These are phyloP conservation scores for Scutellaria minor DNA, from an alignment of 257 asterid genomes.

Conservation along the genomic window DNA sequence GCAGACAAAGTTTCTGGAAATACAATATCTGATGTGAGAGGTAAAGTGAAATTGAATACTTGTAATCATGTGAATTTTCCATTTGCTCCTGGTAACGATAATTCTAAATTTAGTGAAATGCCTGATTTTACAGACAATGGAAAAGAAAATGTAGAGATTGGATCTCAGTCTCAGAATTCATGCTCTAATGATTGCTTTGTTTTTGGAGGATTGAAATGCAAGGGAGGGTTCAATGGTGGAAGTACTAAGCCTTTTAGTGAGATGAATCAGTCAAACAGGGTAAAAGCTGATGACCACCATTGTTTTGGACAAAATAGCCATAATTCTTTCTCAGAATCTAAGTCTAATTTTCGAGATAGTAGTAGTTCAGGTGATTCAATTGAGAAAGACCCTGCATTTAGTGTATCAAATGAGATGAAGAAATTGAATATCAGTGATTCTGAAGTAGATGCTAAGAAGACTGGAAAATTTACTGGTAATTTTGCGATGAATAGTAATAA, in stretches of 20 bases:
- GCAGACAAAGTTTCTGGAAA: slow-evolving; percentile 35
- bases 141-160: slow-evolving; percentile 39
- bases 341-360: slow-evolving; percentile 37
- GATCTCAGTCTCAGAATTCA: slow-evolving; percentile 45
- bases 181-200: slow-evolving; percentile 37
- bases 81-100: slow-evolving; percentile 41
- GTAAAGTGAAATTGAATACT: slow-evolving; percentile 40
- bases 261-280: slow-evolving; percentile 35
- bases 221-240: slow-evolving; percentile 40
- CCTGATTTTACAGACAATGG: slow-evolving; percentile 30
- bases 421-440: slow-evolving; percentile 56
- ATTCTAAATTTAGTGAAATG: slow-evolving; percentile 32
- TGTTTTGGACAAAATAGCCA: slow-evolving; percentile 30
- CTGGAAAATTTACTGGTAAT: slow-evolving; percentile 31
- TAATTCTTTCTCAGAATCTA: slow-evolving; percentile 26
- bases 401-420: slow-evolving; percentile 61
- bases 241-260: slow-evolving; percentile 38
- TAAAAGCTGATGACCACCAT: slow-evolving; percentile 37
- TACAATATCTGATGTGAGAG: slow-evolving; percentile 38
- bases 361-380: slow-evolving; percentile 40
- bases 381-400: slow-evolving; percentile 47
- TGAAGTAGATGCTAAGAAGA: slow-evolving; percentile 42
- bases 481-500: slow-evolving; percentile 34
- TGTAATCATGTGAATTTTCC: slow-evolving; percentile 37
- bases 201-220: slow-evolving; percentile 48